Evolutionary conservation across 345 rosid species (phyloP).

Genomic region (Alliaria petiolata): DNA sequence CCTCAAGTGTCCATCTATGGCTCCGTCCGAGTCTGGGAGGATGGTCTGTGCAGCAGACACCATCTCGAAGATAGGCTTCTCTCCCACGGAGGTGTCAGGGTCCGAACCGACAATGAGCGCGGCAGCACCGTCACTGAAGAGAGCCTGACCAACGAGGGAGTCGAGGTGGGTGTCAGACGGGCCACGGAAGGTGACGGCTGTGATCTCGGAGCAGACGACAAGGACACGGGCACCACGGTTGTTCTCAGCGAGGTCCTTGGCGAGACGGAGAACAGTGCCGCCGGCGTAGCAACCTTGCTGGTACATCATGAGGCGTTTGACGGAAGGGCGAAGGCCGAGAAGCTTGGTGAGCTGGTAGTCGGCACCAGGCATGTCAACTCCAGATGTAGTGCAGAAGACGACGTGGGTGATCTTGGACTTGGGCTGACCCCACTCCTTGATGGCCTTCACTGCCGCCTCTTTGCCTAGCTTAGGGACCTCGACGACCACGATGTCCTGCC

Average conservation of each 20-base stretch:
- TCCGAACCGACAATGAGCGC: conserved; percentile 68
- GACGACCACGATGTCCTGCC: conserved; percentile 79
- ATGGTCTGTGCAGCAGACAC: conserved; percentile 70
- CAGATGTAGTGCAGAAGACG: conserved; percentile 79
- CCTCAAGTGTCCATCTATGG: conserved; percentile 65
- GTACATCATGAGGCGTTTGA: conserved; percentile 71
- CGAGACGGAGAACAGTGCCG: conserved; percentile 79
- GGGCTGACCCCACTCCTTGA: conserved; percentile 85
- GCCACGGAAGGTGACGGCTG: conserved; percentile 78
- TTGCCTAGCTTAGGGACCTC: conserved; percentile 79
- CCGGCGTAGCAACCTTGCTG: conserved; percentile 78
- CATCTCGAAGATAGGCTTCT: conserved; percentile 59
- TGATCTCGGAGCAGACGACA: conserved; percentile 73
- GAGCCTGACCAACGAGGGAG: conserved; percentile 66
- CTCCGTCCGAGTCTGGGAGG: conserved; percentile 68
- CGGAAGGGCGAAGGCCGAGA: conserved; percentile 71
- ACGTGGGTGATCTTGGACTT: conserved; percentile 83
- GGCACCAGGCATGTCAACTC: conserved; percentile 94
- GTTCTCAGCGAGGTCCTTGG: conserved; percentile 81
- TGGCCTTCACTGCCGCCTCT: conserved; percentile 72
- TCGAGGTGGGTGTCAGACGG: conserved; percentile 66
- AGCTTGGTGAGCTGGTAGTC: conserved; percentile 90
- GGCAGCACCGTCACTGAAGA: conserved; percentile 72
- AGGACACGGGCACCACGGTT: conserved; percentile 76
- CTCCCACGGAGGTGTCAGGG: conserved; percentile 39